These are phyloP conservation scores for Calonectria crousiana DNA, from an alignment of 2,329 filamentous ascomycete genomes.

Conservation along the genomic window DNA sequence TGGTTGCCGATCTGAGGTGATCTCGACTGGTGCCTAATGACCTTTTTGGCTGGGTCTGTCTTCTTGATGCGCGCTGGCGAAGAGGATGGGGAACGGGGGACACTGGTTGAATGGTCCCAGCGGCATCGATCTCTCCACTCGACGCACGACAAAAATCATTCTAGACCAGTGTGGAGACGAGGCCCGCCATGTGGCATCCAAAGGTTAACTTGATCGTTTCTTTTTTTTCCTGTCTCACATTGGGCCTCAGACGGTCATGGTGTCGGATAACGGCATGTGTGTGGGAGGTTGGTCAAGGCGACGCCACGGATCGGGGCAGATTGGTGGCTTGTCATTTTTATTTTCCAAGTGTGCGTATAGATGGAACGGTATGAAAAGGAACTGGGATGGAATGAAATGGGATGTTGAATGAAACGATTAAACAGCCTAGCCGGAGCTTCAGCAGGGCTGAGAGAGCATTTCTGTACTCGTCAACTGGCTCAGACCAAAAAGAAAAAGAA, in stretches of 20 bases:
- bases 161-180: slow-evolving; percentile 16
- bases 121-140: not conserved
- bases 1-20: not conserved
- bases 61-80: not conserved
- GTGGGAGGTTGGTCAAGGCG: not conserved
- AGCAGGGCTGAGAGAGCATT: not conserved
- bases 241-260: slow-evolving; percentile 15
- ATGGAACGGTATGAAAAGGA: not conserved
- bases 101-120: not conserved
- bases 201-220: not conserved
- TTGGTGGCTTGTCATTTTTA: slow-evolving; percentile 20
- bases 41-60: not conserved
- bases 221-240: slow-evolving; percentile 36
- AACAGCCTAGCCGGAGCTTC: not conserved
- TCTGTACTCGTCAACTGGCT: not conserved
- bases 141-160: slow-evolving; percentile 12
- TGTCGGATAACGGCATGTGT: not conserved
- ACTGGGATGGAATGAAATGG: not conserved
- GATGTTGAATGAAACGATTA: not conserved
- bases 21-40: not conserved
- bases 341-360: slow-evolving; percentile 9
- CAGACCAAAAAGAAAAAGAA: not conserved
- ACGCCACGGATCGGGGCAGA: not conserved
- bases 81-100: not conserved
- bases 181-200: not conserved